Evolutionary conservation across 208 protist genomes (phyloP), one percentile per base, ranked within the genome.

Genomic region (Leptomonas pyrrhocoris): DNA sequence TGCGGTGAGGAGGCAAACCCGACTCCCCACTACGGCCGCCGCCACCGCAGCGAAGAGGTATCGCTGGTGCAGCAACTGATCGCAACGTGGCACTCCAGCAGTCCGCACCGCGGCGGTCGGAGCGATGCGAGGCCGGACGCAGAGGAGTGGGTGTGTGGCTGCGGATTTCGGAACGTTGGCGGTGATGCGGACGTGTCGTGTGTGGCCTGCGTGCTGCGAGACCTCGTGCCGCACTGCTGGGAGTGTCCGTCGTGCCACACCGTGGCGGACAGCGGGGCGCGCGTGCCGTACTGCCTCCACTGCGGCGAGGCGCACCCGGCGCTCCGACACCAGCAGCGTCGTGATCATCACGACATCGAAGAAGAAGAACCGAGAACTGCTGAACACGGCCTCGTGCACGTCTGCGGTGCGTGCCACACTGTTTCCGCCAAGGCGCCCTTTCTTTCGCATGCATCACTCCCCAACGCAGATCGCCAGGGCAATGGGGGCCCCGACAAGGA

Each of bases 221-320:
- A 57, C 23, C 62, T 84, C 18, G 53, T 72, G 5, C 75, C 83
- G 45, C 68, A 80, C 63, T 48, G 43, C 18, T 93, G 87, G 87
- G 75, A 70, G 43, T 94, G 89, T 40, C 58, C 81, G 11, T 56
- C 64, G 38, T 94, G 89, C 64, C 74, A 74, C 36, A 80, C 67
- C 56, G 36, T 58, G 0, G 58, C 76, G 12, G 45, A 11, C 28
- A 85, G 77, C 36, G 84, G 82, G 3, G 84, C 83, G 46, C 31
- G 12, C 16, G 51, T 85, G 53, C 54, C 63, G 21, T 65, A 60
- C 46, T 94, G 89, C 64, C 64, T 94, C 46, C 43, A 48, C 51
- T 94, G 89, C 66, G 68, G 83, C 12, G 70, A 58, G 18, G 65
- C 82, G 16, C 89, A 94, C 69, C 86, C 89, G 6, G 19, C 16